These are phyloP conservation scores for Vickermania ingenoplastis DNA, from an alignment of 208 protist species.

Conservation along the genomic window DNA sequence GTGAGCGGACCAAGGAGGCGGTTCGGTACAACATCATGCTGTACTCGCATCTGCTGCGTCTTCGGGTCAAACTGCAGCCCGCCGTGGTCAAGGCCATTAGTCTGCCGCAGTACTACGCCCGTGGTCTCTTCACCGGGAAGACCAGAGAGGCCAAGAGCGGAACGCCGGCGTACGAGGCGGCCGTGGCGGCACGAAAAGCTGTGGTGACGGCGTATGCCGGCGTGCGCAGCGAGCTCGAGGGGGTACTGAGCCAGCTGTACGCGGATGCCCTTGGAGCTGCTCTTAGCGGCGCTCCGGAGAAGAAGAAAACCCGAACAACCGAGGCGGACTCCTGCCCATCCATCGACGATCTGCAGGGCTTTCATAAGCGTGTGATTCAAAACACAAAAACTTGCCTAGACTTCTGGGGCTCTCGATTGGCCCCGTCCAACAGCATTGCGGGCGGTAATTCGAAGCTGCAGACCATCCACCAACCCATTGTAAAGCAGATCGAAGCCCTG, in stretches of 20 bases:
- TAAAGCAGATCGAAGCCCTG: slow-evolving; percentile 70
- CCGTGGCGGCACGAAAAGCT: slow-evolving; percentile 3
- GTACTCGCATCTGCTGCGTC: slow-evolving; percentile 58
- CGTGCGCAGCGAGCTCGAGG: slow-evolving; percentile 4
- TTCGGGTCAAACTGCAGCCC: slow-evolving; percentile 70
- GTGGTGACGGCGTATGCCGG: slow-evolving; percentile 3
- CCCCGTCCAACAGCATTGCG: slow-evolving; percentile 30
- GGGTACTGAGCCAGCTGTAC: slow-evolving; percentile 9
- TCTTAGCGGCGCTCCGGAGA: background rate
- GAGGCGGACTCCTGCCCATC: background rate
- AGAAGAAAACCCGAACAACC: background rate
- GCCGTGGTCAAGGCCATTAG: slow-evolving; percentile 40
- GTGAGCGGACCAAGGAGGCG: slow-evolving; percentile 2
- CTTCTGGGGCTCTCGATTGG: slow-evolving; percentile 68
- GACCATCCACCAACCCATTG: slow-evolving; percentile 57
- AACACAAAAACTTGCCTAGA: slow-evolving; percentile 41
- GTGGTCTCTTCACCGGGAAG: slow-evolving; percentile 23
- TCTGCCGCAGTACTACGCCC: slow-evolving; percentile 77
- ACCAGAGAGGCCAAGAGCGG: slow-evolving; percentile 3
- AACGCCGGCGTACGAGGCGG: background rate
- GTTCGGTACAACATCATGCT: slow-evolving; percentile 43
- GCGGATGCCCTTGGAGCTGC: background rate
- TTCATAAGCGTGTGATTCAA: slow-evolving; percentile 30
- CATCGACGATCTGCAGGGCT: slow-evolving; percentile 16
- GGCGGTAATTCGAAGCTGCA: slow-evolving; percentile 32